phyloP scores from a whole-genome alignment of 1,139 yeast genomes.

The Lodderomyces metapsilosis region DNA sequence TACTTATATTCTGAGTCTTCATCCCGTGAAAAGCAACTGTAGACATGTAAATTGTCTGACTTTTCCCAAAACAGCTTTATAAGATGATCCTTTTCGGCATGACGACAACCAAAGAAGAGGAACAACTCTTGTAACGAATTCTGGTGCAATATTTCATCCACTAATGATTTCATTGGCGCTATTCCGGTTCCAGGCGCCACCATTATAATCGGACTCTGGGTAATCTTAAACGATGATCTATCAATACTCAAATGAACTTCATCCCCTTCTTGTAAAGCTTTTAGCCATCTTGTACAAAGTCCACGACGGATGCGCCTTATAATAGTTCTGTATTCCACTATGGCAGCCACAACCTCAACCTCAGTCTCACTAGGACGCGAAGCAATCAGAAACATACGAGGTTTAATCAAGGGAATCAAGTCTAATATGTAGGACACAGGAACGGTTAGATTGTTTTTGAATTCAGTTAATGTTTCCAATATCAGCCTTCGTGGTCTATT shows the following conservation, averaged over 20 bases:
- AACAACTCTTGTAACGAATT: constrained; percentile 28
- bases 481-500: constrained; percentile 88
- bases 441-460: constrained; percentile 61
- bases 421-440: constrained; percentile 78
- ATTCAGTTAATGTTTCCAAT: constrained; percentile 79
- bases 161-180: constrained; percentile 79
- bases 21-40: constrained; percentile 66
- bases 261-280: constrained; percentile 47
- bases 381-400: constrained; percentile 82
- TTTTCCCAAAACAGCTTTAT: constrained; percentile 56
- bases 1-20: constrained; percentile 44
- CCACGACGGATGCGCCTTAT: constrained; percentile 77
- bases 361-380: constrained; percentile 45
- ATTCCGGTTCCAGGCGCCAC: constrained; percentile 92
- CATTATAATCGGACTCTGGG: constrained; percentile 61
- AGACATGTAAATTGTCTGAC: constrained; percentile 36
- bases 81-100: constrained; percentile 62
- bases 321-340: constrained; percentile 85
- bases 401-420: constrained; percentile 72
- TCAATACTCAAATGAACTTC: constrained; percentile 56
- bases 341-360: constrained; percentile 71
- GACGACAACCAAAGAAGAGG: constrained; percentile 79
- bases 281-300: constrained; percentile 77
- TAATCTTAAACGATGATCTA: constrained; percentile 44
- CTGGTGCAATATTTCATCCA: constrained; percentile 32